phyloP scores from a whole-genome alignment of 2,329 filamentous ascomycete genomes.

The Phaeosphaeria sp. region DNA sequence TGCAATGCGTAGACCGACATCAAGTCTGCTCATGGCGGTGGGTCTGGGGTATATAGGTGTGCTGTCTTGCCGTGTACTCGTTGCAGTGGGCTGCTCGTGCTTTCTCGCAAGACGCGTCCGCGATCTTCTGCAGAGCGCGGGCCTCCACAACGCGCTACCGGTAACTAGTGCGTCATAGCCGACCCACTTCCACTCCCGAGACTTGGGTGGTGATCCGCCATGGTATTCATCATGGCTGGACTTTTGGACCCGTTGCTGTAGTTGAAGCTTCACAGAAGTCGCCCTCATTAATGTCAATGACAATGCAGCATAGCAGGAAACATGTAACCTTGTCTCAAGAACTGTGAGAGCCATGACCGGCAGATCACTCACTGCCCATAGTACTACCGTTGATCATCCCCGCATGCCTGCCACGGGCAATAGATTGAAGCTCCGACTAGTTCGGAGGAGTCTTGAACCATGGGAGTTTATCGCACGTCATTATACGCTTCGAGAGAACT shows the following conservation, averaged over 20 bases:
- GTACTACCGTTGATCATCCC: neutral
- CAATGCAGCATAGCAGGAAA: no score
- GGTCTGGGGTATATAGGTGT: conserved; percentile 2
- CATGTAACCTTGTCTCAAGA: no score
- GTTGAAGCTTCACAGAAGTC: no score
- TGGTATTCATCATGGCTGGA: neutral
- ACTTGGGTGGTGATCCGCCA: neutral
- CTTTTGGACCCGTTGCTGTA: no score
- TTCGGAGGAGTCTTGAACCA: neutral
- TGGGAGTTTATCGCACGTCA: neutral
- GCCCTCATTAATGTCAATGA: no score
- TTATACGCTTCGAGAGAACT: neutral
- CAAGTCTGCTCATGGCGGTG: conserved; percentile 32
- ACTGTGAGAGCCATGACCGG: neutral
- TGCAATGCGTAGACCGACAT: conserved; percentile 40
- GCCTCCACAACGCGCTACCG: conserved; percentile 15
- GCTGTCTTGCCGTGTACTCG: conserved; percentile 1
- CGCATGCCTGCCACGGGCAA: neutral
- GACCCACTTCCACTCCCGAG: neutral
- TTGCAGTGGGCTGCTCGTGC: conserved; percentile 12
- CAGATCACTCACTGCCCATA: neutral
- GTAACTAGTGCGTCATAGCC: conserved; percentile 16
- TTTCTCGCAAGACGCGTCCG: conserved; percentile 23
- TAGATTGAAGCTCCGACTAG: neutral
- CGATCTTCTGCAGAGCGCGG: neutral